Conservation (phyloP, 805 yeast genomes). For the Lipomyces mesembrius region DNA sequence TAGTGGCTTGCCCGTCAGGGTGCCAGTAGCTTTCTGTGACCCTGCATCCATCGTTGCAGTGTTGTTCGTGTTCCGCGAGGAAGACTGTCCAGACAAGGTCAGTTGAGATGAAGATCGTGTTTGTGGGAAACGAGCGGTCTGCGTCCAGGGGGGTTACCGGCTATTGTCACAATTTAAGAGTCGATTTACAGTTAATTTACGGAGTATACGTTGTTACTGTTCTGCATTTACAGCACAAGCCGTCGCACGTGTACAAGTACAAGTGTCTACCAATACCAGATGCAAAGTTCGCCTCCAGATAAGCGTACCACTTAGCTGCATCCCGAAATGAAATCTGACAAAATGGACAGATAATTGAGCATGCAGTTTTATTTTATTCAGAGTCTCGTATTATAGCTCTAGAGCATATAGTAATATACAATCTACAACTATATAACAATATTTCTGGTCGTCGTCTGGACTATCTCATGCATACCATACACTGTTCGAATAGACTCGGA, state of each 20-base stretch:
- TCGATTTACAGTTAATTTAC: background rate
- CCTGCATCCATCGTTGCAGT: background rate
- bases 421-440: background rate
- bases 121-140: background rate
- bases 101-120: background rate
- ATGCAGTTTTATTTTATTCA: background rate
- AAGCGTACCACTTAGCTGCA: background rate
- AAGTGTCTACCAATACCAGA: background rate
- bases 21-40: constrained; percentile 11
- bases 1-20: constrained; percentile 36
- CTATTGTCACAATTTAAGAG: background rate
- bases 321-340: background rate
- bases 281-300: background rate
- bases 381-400: background rate
- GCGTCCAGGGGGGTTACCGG: background rate
- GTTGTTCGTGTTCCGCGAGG: background rate
- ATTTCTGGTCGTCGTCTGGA: no score
- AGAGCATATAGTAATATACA: background rate
- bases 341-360: background rate
- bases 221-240: background rate
- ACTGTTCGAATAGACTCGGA: background rate
- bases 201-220: background rate
- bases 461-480: no score
- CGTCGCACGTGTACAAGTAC: background rate
- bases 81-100: background rate